Conservation (phyloP, 2,329 filamentous ascomycete genomes). For the Aureobasidium musti region DNA sequence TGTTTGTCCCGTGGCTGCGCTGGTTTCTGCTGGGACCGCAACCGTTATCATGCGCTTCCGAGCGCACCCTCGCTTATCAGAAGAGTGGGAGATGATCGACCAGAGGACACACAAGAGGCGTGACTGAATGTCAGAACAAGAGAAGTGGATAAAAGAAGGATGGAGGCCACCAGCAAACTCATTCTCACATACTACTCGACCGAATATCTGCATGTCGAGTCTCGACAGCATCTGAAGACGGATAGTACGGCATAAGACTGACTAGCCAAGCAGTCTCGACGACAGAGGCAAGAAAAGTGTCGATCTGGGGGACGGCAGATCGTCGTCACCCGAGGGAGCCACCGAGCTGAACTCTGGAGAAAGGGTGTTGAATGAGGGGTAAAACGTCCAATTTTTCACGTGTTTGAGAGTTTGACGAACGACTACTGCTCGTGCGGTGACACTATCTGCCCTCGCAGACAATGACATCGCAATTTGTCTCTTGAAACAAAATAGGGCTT, state of each 20-base stretch:
- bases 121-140: not conserved
- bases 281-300: slow-evolving; percentile 13
- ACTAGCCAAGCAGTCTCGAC: slow-evolving; percentile 8
- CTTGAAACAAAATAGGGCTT: not conserved
- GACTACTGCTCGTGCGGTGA: slow-evolving; percentile 1
- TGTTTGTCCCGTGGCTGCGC: slow-evolving; percentile 6
- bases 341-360: slow-evolving; percentile 17
- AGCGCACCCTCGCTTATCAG: not conserved
- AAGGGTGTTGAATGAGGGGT: slow-evolving; percentile 9
- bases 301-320: slow-evolving; percentile 22
- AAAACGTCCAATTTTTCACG: slow-evolving; percentile 6
- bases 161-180: not conserved
- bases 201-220: not conserved
- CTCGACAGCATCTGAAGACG: not conserved
- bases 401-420: slow-evolving; percentile 9
- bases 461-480: not conserved
- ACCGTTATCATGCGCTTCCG: not conserved
- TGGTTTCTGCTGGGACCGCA: not conserved
- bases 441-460: not conserved
- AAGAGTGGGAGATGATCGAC: not conserved
- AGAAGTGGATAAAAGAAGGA: not conserved
- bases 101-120: no score
- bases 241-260: slow-evolving; percentile 14
- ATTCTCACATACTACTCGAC: not conserved
- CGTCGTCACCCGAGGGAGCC: slow-evolving; percentile 21